Base-by-base conservation (phyloP, 208 protist species). In the Willaertia magna region DNA sequence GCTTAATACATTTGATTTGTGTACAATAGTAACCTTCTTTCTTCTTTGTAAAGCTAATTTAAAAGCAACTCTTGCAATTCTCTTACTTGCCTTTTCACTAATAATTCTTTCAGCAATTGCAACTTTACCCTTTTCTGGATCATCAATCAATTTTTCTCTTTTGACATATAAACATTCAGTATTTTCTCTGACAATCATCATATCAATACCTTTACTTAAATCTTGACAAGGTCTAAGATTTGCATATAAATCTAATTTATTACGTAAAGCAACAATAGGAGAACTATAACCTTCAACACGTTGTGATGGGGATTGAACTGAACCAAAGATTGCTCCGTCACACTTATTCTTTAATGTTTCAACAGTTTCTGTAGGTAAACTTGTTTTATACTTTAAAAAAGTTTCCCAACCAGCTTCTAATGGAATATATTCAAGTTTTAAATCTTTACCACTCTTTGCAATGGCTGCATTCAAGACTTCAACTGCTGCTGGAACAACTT, bases 111-210 rank as follows among this genome's bases (percentile, higher is more conserved):
- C 89, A 14, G 75, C 75, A 55, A 88, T 7, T 30, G 81, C 81
- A 42, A 20, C 61, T 30, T 75, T 47, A 30, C 34, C 30, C 0
- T 2, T 40, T 47, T 44, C 18, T 39, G 51, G 49, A 82, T 82
- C 76, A 30, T 34, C 49, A 82, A n/a, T 40, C 12, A 84, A 47
- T 51, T n/a, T 87, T 86, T 89, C 78, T 46, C 93, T 89, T 76
- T 90, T 90, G 43, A 88, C 87, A 86, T 94, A 94, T 83, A 92
- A 87, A 86, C 89, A 91, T 85, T 94, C 92, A 16, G 91, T 92
- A 87, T 94, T 94, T 76, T 94, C 91, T 61, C 92, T 90, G 22
- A 94, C 88, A 86, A 93, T 89, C 47, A 92, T 87, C 16, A 93
- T 86, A 81, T 94, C 90, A 40, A 94, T 42, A 26, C 81, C 90